Percentiles rank a stretch among this genome's conserved stretches.
These are phyloP conservation scores for Suillus alpinus DNA, from an alignment of 768 basidiomycete genomes.

Conservation along the genomic window DNA sequence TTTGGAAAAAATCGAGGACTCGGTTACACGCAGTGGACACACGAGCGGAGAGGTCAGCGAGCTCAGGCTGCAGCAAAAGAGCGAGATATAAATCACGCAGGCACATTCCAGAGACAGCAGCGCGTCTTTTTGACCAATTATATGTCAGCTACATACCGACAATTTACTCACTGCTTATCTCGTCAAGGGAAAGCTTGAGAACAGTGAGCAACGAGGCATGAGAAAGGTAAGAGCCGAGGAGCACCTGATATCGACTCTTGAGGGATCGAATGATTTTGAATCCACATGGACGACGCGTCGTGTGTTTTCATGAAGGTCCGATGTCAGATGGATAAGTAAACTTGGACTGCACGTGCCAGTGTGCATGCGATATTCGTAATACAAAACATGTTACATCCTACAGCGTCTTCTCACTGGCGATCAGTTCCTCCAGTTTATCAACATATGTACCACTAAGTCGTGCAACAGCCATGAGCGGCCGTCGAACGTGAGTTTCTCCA, in stretches of 20 bases:
- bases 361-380: neutral
- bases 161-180: too few species aligned
- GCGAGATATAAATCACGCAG: too few species aligned
- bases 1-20: too few species aligned
- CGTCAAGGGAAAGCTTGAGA: neutral
- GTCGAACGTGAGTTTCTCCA: conserved; percentile 47
- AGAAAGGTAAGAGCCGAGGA: neutral
- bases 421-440: conserved; percentile 41
- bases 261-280: neutral
- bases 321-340: neutral
- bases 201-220: neutral
- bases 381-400: conserved; percentile 8
- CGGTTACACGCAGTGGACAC: too few species aligned
- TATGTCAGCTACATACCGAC: too few species aligned
- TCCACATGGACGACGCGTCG: neutral
- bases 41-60: too few species aligned
- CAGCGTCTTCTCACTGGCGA: conserved; percentile 41
- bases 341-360: neutral
- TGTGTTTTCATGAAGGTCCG: neutral
- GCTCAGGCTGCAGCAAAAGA: too few species aligned
- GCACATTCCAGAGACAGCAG: too few species aligned
- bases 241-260: neutral
- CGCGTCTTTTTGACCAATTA: too few species aligned
- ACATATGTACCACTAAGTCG: conserved; percentile 39
- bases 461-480: conserved; percentile 45